Evolutionary conservation across 345 rosid species (phyloP).

Genomic region (Populus ilicifolia): DNA sequence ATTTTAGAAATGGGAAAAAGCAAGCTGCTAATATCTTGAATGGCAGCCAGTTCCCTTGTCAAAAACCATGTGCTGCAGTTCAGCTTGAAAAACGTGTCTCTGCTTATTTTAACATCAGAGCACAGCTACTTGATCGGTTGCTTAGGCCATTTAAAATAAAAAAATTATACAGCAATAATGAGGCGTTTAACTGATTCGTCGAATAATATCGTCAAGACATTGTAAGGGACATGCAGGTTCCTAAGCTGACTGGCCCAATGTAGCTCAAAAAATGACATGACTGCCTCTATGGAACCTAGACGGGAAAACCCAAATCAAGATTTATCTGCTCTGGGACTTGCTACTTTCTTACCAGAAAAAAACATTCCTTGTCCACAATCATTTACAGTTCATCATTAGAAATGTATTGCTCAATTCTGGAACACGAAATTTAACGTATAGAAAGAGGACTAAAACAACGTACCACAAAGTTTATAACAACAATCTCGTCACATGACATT

Average conservation of each 20-base stretch:
- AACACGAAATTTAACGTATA: too few species aligned
- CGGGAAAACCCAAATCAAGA: neutral
- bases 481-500: too few species aligned
- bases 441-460: too few species aligned
- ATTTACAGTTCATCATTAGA: conserved; percentile 9
- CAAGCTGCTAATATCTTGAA: neutral
- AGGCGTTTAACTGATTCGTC: conserved; percentile 5
- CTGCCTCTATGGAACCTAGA: neutral
- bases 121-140: conserved; percentile 22
- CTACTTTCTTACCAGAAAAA: neutral
- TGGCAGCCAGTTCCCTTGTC: neutral
- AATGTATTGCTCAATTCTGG: neutral
- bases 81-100: neutral
- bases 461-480: too few species aligned
- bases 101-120: conserved; percentile 13
- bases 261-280: neutral
- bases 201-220: neutral
- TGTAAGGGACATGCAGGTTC: conserved; percentile 9
- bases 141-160: conserved; percentile 22
- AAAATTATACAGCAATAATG: conserved; percentile 2
- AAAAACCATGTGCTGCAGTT: conserved; percentile 15
- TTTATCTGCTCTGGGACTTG: neutral
- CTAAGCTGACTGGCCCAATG: conserved; percentile 7
- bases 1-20: neutral
- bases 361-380: neutral